Evolutionary conservation across 2,329 filamentous ascomycete genomes (phyloP), one percentile per base, ranked within the genome.

Genomic region (Diaporthe sp.): DNA sequence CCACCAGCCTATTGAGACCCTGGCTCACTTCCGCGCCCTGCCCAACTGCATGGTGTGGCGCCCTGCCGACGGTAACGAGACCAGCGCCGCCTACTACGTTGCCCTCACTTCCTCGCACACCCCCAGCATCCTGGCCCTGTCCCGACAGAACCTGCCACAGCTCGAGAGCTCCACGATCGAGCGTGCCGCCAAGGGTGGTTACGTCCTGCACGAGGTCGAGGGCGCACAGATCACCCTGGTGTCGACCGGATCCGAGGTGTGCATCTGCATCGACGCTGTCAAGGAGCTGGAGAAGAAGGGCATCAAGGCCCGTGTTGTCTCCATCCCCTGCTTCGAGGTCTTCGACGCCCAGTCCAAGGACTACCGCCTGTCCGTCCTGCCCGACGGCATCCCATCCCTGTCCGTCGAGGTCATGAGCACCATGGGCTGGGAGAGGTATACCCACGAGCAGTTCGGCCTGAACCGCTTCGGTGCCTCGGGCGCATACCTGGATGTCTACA

Each of bases 11-110:
- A 98, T 99, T 81, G 97, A 99, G 92, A 98, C 95, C 60, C 92
- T 98, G 78, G 94, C 96, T 77, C 97, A 98, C 89, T 98, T 98
- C 95, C 96, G 97, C 85, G 97, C 97, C 79, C 92, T 98, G 81
- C 97, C 97, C 84, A 99, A 99, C 93, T 94, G 94, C 90, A 98
- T 98, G 95, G 96, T 98, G 82, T 98, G 97, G 97, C 96, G 97
- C 84, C 97, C 97, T 80, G 96, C 97, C 82, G 97, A 98, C 83
- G 96, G 96, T 83, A 98, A 98, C 90, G 97, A 99, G 94, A 97
- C 94, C 82, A 97, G 94, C 84, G 96, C 95, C 82, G 96, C 97
- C 80, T 99, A 98, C 92, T 98, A 98, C 89, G 90, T 98, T 82
- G 95, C 96, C 68, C 89, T 99, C 80, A 98, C 94, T 79, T 94